Conservation (phyloP, 176 grass and related monocot species). For the Tillandsia leiboldiana region DNA sequence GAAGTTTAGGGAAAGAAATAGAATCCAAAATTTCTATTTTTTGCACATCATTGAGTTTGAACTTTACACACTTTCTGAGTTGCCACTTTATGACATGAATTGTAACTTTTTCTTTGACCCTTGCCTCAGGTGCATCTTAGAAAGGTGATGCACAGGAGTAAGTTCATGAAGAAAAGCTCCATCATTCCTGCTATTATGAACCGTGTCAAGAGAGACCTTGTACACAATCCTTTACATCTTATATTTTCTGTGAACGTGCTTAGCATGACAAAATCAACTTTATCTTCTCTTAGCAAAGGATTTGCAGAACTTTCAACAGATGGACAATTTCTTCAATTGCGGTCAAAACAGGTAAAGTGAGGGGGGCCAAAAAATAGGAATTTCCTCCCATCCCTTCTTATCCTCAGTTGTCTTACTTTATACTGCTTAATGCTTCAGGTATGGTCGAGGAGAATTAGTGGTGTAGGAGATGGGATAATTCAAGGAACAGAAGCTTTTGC, state of each 20-base stretch:
- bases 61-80: neutral
- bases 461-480: constrained; percentile 84
- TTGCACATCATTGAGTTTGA: neutral
- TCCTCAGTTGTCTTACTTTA: constrained; percentile 15
- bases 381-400: constrained; percentile 8
- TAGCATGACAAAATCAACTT: constrained; percentile 92
- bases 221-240: constrained; percentile 96
- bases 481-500: constrained; percentile 95
- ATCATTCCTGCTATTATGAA: constrained; percentile 72
- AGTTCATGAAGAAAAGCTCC: constrained; percentile 78
- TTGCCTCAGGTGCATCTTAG: constrained; percentile 73
- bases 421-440: constrained; percentile 37
- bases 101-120: neutral
- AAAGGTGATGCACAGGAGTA: constrained; percentile 75
- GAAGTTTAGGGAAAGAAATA: neutral
- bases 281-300: constrained; percentile 95
- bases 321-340: constrained; percentile 84
- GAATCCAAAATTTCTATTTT: neutral
- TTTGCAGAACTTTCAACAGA: constrained; percentile 96
- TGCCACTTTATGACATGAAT: neutral
- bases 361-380: neutral
- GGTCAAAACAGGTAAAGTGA: constrained; percentile 80
- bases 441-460: constrained; percentile 76
- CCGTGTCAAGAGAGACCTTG: constrained; percentile 81
- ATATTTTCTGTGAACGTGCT: constrained; percentile 91